Percentiles rank a stretch among this genome's conserved stretches.
phyloP scores from a whole-genome alignment of 1,284 basidiomycete genomes.

The Ceratobasidium sp. region DNA sequence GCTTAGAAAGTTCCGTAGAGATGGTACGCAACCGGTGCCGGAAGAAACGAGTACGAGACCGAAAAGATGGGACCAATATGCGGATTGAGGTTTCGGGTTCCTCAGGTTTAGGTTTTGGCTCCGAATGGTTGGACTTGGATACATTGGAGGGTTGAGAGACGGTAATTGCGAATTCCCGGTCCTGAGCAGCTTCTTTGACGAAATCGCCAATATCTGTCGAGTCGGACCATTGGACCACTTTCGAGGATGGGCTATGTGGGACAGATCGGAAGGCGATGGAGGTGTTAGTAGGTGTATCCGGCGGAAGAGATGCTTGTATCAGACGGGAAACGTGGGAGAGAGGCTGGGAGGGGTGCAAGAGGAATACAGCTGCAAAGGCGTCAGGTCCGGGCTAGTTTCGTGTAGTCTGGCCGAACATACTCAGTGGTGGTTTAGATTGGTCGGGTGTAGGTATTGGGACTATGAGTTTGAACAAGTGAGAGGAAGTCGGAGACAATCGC shows the following conservation, averaged over 20 bases:
- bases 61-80: conserved; percentile 73
- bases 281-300: conserved; percentile 58
- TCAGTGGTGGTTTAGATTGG: conserved; percentile 47
- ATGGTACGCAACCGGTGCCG: conserved; percentile 57
- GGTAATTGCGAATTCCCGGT: conserved; percentile 69
- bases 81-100: conserved; percentile 58
- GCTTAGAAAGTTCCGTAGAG: conserved; percentile 43
- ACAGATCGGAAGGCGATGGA: conserved; percentile 59
- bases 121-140: background rate
- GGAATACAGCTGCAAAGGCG: conserved; percentile 67
- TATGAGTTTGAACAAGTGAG: conserved; percentile 75
- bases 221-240: conserved; percentile 68
- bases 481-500: conserved; percentile 71
- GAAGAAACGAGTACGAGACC: conserved; percentile 71
- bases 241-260: conserved; percentile 54
- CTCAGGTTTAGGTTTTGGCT: conserved; percentile 10
- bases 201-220: conserved; percentile 77
- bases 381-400: conserved; percentile 3
- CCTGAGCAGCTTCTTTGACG: conserved; percentile 71
- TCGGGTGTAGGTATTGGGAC: conserved; percentile 62
- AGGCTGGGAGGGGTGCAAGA: conserved; percentile 72
- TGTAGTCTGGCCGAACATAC: conserved; percentile 1
- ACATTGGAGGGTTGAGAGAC: conserved; percentile 55
- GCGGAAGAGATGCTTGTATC: conserved; percentile 62
- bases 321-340: conserved; percentile 69